Base-by-base conservation (phyloP, 1,284 basidiomycete genomes). In the Naganishia albida region DNA sequence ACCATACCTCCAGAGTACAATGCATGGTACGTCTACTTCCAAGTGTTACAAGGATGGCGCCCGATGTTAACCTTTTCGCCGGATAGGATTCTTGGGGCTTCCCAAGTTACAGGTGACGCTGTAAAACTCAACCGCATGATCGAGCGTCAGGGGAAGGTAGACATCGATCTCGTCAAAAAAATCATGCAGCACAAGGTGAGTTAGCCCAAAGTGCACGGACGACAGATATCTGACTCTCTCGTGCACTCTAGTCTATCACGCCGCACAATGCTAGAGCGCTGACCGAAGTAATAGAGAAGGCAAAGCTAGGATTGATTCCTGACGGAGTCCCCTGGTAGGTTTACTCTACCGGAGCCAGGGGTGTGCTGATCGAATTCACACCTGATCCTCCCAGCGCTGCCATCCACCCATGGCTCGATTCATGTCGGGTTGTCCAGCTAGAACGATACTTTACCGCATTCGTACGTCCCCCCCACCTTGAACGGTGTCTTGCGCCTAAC, bases 371-470 rank as follows among this genome's bases (percentile, higher is more conserved):
- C 16, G 16, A 38, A 48, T 6, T 20, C 20, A n/a, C 15, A 16
- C n/a, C 13, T 39, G 1, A 1, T 39, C 10, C 34, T 4, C 34
- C 3, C 64, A 79, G 81, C 72, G 83, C 83, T 15, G 84, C 85
- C n/a, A 82, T 91, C 0, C 94, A 98, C 73, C 94, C 94, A 0
- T 87, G 87, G 75, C 75, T 87, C 15, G 85, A 88, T 49, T 86
- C 84, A 8, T 96, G 93, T 74, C 73, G 82, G 26, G 78, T 80
- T 12, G 87, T 88, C 7, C 86, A 87, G 10, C 66, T 90, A 23
- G 84, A 87, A 39, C 87, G 92, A 20, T 91, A 94, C 80, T 83
- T 89, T 70, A 81, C 85, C 23, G 92, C 96, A 2, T 90, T 89
- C 74, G 73, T 76, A 46, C 70, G 75, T 71, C 8, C 13, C 18